These are phyloP conservation scores for Tricholoma furcatifolium DNA, from an alignment of 768 basidiomycete species.

Conservation along the genomic window DNA sequence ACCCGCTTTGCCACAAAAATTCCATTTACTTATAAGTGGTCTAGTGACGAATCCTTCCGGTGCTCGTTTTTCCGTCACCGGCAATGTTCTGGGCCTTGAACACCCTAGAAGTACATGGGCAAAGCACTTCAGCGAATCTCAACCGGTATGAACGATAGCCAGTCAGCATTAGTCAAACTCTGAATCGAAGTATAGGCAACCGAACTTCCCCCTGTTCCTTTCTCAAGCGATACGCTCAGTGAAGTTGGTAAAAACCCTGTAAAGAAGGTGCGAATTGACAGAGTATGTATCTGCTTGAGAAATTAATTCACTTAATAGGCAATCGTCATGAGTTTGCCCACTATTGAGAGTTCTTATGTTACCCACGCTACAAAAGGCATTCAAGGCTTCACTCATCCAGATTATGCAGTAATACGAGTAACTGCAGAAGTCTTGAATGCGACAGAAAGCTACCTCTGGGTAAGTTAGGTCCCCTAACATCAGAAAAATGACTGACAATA, in stretches of 20 bases:
- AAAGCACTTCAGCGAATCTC: conserved; percentile 59
- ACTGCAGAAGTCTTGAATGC: conserved; percentile 88
- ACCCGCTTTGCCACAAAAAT: not conserved
- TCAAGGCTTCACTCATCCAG: conserved; percentile 76
- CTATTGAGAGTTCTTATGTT: conserved; percentile 91
- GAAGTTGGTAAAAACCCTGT: conserved; percentile 70
- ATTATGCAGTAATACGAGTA: conserved; percentile 83
- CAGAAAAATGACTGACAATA: conserved; percentile 9
- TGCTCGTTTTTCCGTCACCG: conserved; percentile 88
- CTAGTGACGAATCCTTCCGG: conserved; percentile 82
- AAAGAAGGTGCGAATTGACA: conserved; percentile 50
- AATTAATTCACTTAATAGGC: conserved; percentile 46
- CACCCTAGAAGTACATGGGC: conserved; percentile 75
- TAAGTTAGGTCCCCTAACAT: conserved; percentile 26
- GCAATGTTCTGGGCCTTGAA: conserved; percentile 69
- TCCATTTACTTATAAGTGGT: not conserved
- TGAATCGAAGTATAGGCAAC: conserved; percentile 37
- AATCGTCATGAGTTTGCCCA: conserved; percentile 84
- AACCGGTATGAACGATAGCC: conserved; percentile 48
- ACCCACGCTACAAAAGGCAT: conserved; percentile 78
- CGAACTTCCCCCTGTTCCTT: conserved; percentile 62
- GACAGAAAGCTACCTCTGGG: conserved; percentile 94
- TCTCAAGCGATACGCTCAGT: conserved; percentile 69
- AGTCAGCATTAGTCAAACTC: not conserved
- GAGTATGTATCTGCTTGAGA: not conserved